Base-by-base conservation (phyloP, 2,329 filamentous ascomycete species). In the Arthrobotrys megalospora region DNA sequence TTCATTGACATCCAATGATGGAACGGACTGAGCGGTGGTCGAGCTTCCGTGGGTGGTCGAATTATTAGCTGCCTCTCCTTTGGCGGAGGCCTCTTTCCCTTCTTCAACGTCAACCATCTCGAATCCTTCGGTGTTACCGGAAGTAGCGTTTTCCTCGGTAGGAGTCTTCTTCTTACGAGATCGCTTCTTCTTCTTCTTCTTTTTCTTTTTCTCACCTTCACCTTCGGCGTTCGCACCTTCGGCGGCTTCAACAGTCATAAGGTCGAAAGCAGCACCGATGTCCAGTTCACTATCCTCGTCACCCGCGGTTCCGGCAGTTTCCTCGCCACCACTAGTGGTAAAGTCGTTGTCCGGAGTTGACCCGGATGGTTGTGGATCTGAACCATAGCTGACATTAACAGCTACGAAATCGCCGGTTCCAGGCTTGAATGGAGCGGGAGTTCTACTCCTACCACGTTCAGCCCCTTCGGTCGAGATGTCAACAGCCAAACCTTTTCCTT, bases 361-460 rank as follows among this genome's bases (percentile, higher is more conserved):
- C 8, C 67, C 75, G 28, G 75, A 78, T 50, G 34, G 62, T 45
- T 66, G 65, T 60, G 62, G 62, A 19, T 48, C 38, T 50, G 75
- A 78, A 45, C 34, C 67, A 38, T 72, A 72, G 32, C 67, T 71
- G 67, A 78, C 38, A 72, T 78, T 78, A 78, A 71, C 67, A 71
- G 67, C 62, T 34, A 78, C 75, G 47, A 72, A 78, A 12, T 72
- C 75, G 60, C 75, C 76, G 55, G 76, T 75, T 8, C 76, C 76
- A 19, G 76, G 63, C 64, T 70, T 73, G 63, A 73, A 75, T 32
- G 76, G 76, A 28, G 76, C 76, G 50, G 76, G 76, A 66, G 60
- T 58, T 70, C 76, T 79, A 79, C 76, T 79, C 64, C 76, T 79
- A 58, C 76, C 76, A 64, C 76, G 75, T 68, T 78, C 75, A 38